Evolutionary conservation across 2,329 filamentous ascomycete genomes (phyloP).

Genomic region (Paecilomyces sp.): DNA sequence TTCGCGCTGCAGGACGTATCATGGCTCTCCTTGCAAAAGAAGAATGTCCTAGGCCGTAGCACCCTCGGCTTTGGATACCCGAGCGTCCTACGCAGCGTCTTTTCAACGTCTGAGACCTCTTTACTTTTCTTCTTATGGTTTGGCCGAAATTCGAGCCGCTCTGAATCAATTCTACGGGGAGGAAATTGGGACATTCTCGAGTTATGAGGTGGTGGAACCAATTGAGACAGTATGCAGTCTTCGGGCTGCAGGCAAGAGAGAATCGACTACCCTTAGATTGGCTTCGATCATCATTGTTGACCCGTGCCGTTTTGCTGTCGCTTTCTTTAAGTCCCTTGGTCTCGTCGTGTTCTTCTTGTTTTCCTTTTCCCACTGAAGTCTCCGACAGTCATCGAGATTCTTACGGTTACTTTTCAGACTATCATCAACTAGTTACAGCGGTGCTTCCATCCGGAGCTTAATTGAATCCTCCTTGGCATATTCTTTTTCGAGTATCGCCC

Average conservation of each 20-base stretch:
- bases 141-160: not conserved
- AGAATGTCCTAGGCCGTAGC: not conserved
- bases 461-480: not conserved
- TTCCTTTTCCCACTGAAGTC: too few species aligned
- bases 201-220: not conserved
- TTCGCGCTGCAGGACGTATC: not conserved
- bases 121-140: not conserved
- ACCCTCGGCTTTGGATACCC: not conserved
- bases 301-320: not conserved
- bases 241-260: not conserved
- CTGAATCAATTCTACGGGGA: not conserved
- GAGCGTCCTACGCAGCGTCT: not conserved
- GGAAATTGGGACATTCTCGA: not conserved
- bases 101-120: not conserved
- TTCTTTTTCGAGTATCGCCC: constrained; percentile 2
- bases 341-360: not conserved
- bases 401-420: not conserved
- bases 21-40: not conserved
- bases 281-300: not conserved
- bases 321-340: not conserved
- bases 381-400: too few species aligned
- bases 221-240: not conserved
- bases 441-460: not conserved
- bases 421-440: not conserved
- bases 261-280: not conserved